Evolutionary conservation across 2,329 filamentous ascomycete species (phyloP), one percentile per base, ranked within the genome.

Genomic region (Beauveria pseudobassiana): DNA sequence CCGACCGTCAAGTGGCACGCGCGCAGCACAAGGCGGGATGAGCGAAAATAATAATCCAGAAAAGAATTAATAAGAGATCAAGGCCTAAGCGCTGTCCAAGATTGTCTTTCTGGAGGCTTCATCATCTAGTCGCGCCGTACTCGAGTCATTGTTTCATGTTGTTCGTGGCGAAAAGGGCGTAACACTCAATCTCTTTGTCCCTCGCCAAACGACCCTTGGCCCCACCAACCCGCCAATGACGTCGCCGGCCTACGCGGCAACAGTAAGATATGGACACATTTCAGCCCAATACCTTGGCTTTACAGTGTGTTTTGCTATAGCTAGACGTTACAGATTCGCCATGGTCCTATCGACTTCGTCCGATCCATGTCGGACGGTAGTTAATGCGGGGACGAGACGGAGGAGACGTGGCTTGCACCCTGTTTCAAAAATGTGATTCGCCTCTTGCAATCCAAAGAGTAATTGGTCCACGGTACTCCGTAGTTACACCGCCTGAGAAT

Each of bases 241-340:
- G 59, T 61, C 50, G 50, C 22, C 5, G 10, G 50, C 42, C 40
- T 42, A 61, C 50, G 59, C 59, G 59, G 59, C 59, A 48, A 14
- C 46, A 5, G 22, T n/a, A n/a, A 43, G 7, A 10, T 30, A 9
- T 30, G 48, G 14, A 50, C 34, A 38, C 34, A 46, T 3, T 22
- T 10, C 22, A 30, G 30, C 20, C 40, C 40, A 14, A 52, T 45
- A 46, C n/a, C 24, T 38, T 9, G 10, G 14, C 38, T 28, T 52
- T 53, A n/a, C 18, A 22, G 40, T 42, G 24, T 52, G 10, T 14
- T 16, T 20, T 28, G 7, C 24, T 6, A 12, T 24, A 4, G 14
- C 49, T 43, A 8, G 46, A 38, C 56, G 46, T 48, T 30, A 38
- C 38, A 51, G 48, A 50, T 26, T 28, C 20, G 45, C 16, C 12